Percentiles rank a stretch among this genome's conserved stretches.
Evolutionary conservation across 345 rosid genomes (phyloP).

Genomic region (Hevea brasiliensis): DNA sequence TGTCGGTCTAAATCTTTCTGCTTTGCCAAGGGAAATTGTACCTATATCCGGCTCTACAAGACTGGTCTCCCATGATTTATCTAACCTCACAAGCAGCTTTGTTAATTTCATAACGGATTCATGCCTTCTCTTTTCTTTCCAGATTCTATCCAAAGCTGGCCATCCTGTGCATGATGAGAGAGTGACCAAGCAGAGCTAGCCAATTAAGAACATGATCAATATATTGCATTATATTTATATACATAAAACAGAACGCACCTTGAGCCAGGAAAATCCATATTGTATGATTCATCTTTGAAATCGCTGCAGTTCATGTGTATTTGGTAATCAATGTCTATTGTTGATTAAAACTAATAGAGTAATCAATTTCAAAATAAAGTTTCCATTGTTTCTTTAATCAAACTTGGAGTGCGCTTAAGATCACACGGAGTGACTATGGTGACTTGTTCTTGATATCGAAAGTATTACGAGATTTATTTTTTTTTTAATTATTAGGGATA

Average conservation of each 20-base stretch:
- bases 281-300: background rate
- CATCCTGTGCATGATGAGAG: slow-evolving; percentile 3
- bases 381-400: too few species aligned
- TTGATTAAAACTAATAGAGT: too few species aligned
- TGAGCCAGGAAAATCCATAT: background rate
- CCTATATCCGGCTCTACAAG: background rate
- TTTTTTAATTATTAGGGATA: too few species aligned
- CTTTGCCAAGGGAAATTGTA: background rate
- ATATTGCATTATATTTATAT: too few species aligned
- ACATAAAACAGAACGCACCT: background rate
- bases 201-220: too few species aligned
- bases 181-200: too few species aligned
- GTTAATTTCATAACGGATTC: slow-evolving; percentile 12
- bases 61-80: slow-evolving; percentile 21
- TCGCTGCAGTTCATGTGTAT: background rate
- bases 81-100: slow-evolving; percentile 18
- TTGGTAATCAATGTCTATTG: background rate
- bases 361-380: background rate
- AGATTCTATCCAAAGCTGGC: background rate
- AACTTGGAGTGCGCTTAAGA: too few species aligned
- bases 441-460: too few species aligned
- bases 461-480: too few species aligned
- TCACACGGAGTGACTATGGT: too few species aligned
- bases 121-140: background rate
- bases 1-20: background rate